Base-by-base conservation (phyloP, 208 protist genomes). In the Acanthamoeba divionensis region DNA sequence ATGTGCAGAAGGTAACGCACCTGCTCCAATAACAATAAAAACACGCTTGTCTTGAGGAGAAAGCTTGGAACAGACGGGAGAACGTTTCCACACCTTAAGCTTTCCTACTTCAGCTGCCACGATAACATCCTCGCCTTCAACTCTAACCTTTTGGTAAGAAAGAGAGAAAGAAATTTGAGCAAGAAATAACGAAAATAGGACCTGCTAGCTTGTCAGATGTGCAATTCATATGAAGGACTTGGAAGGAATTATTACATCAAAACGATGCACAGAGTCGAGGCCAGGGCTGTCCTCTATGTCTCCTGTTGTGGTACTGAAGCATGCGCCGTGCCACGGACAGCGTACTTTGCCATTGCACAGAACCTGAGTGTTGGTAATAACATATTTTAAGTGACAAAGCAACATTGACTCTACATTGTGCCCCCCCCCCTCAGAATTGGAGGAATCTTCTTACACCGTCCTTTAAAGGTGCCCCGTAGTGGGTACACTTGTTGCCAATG, bases 311-410 rank as follows among this genome's bases (percentile, higher is more conserved):
- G 65, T 85, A 50, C 92, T 93, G 87, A 93, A 93, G 77, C 91
- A 93, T 15, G 92, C 92, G 10, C 87, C 91, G 79, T 93, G 92
- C 92, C 92, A 93, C 33, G 89, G 92, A 36, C 92, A 93, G 57
- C 79, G 87, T 5, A 93, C 67, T 1, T 45, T 5, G 55, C 91
- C 92, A 13, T 91, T 90, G 44, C 31, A 79, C 29, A 91, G 79
- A 24, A 18, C 29, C 73, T 83, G 5, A 47, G 36, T 31, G 52
- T 24, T 52, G 80, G 12, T 48, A 9, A 89, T 21, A 36, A 36
- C 10, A 75, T 33, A 75, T 8, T 31, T 73, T 26, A 18, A 75
- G 48, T 38, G 47, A 67, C 15, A 47, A 45, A 45, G 21, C 24
- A 18, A 75, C 38, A 7, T 26, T 26, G 29, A 1, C 26, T 65